Conservation (phyloP, 495 filamentous ascomycete species). For the Cercophora newfieldiana region DNA sequence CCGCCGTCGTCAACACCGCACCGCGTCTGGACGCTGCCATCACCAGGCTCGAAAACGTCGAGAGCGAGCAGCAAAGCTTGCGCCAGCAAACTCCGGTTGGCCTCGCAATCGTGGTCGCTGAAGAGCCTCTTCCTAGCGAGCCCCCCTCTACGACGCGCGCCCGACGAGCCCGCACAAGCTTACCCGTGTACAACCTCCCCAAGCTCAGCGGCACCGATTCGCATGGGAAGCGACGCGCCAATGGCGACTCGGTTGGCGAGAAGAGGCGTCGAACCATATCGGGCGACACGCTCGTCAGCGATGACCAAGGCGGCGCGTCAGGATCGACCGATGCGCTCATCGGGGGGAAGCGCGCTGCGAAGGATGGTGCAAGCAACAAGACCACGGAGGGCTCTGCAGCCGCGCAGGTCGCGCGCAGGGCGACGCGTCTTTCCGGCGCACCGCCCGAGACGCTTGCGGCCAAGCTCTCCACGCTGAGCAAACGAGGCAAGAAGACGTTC, state of each 20-base stretch:
- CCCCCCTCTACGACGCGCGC: constrained; percentile 35
- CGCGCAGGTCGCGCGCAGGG: constrained; percentile 34
- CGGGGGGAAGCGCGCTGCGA: constrained; percentile 22
- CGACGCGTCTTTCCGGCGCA: constrained; percentile 46
- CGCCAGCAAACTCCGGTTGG: constrained; percentile 32
- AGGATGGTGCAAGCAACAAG: constrained; percentile 31
- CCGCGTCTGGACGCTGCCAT: constrained; percentile 27
- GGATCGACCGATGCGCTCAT: constrained; percentile 25
- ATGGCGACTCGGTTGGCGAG: constrained; percentile 39
- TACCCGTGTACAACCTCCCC: constrained; percentile 57
- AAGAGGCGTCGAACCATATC: constrained; percentile 45
- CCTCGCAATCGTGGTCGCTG: constrained; percentile 43
- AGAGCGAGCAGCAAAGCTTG: constrained; percentile 22
- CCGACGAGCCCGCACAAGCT: constrained; percentile 46
- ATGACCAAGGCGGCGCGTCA: constrained; percentile 22
- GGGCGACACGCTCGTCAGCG: constrained; percentile 33
- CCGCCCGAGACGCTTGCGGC: constrained; percentile 46
- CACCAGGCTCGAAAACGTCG: constrained; percentile 21
- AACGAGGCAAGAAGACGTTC: constrained; percentile 46
- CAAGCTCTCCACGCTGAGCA: constrained; percentile 47
- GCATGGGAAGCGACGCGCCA: constrained; percentile 44
- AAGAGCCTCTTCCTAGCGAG: constrained; percentile 16
- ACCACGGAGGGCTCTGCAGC: constrained; percentile 36
- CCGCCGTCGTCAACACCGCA: constrained; percentile 1
- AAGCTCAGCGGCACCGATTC: constrained; percentile 49